Evolutionary conservation across 257 asterid species (phyloP).

Genomic region (Scutellaria baicalensis): DNA sequence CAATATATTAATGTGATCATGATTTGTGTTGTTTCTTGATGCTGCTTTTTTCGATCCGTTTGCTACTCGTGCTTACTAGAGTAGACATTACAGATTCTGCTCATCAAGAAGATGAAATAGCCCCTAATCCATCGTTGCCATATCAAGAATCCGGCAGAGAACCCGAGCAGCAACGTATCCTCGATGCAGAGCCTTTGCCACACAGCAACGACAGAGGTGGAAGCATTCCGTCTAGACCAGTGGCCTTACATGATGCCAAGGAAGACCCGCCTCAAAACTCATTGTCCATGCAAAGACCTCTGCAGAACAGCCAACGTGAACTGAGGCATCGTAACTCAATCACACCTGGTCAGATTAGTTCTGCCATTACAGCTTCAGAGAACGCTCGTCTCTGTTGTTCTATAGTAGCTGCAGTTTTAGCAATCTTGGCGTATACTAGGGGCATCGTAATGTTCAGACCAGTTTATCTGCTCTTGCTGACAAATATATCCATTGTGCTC

Average conservation of each 20-base stretch:
- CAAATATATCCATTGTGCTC: constrained; percentile 52
- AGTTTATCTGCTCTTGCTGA: constrained; percentile 54
- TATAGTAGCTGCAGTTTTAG: constrained; percentile 49
- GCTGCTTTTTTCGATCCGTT: neutral
- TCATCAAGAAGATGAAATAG: constrained; percentile 24
- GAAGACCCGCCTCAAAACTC: constrained; percentile 30
- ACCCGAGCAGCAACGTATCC: neutral
- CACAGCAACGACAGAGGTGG: constrained; percentile 18
- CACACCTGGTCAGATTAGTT: constrained; percentile 34
- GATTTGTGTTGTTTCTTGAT: neutral
- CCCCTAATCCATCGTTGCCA: constrained; percentile 19
- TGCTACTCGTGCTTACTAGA: constrained; percentile 12
- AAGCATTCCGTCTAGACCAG: constrained; percentile 19
- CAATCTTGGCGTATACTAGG: constrained; percentile 46
- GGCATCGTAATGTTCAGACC: constrained; percentile 45
- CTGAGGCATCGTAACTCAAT: constrained; percentile 17
- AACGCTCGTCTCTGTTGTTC: constrained; percentile 43
- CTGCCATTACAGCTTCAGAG: constrained; percentile 65
- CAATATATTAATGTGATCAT: neutral
- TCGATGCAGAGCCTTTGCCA: constrained; percentile 22
- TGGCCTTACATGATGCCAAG: constrained; percentile 20
- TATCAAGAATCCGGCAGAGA: constrained; percentile 24
- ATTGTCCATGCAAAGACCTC: constrained; percentile 21
- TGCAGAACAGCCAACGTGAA: constrained; percentile 14
- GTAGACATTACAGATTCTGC: constrained; percentile 30